Base-by-base conservation (phyloP, 176 grass and related monocot species). In the Stipa capillata region DNA sequence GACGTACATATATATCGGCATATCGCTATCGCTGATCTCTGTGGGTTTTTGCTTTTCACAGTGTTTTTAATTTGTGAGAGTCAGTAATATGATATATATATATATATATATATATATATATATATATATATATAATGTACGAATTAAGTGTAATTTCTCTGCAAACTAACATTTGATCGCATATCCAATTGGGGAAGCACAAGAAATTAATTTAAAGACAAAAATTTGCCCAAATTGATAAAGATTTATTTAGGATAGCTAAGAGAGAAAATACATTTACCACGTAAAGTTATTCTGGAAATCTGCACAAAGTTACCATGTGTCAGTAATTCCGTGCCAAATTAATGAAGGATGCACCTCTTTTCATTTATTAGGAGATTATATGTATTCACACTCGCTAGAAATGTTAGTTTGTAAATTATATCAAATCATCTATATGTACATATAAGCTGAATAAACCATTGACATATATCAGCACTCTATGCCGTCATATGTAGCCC, bases 401-500 rank as follows among this genome's bases (percentile, higher is more conserved):
- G 35, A 65, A 44, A 77, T 45, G 60, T 20, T 23, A 47, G 3
- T 29, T 45, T 56, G 0, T 13, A 61, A n/a, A 15, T 47, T 36
- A 57, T 34, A 71, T 33, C 23, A 21, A 60, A 42, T 34, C 10
- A 53, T 58, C n/a, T n/a, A n/a, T n/a, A n/a, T n/a, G 25, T 0
- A 3, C 10, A 32, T 74, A 12, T 34, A 85, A 35, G 33, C 16
- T 48, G 35, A 65, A 41, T 16, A 56, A 18, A 18, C 39, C 32
- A 51, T 45, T 59, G n/a, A 14, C 41, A 51, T 79, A 77, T 47
- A 87, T 88, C 44, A 88, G 41, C 81, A 74, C 79, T 49, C 60
- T 79, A 74, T 84, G 59, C 32, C 73, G 40, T 59, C 25, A 6
- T 82, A 29, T 82, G 39, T 79, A 74, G 59, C 13, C 74, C 49